Evolutionary conservation across 2,329 filamentous ascomycete genomes (phyloP), one percentile per base, ranked within the genome.

Genomic region (Verticillium nubilum): DNA sequence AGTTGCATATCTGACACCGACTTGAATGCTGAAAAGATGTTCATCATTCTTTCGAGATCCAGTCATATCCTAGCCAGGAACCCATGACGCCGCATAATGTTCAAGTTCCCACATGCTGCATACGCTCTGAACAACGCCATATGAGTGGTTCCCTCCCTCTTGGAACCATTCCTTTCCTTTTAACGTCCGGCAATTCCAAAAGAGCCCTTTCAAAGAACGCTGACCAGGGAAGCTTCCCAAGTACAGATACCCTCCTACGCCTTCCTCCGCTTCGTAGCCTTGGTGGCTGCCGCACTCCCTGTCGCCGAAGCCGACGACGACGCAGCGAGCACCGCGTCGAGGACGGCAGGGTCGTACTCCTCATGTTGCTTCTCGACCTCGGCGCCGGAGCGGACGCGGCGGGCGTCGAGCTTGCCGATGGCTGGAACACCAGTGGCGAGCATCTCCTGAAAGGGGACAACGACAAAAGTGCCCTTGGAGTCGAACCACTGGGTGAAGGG

Each of bases 401-500:
- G 83, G 37, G 86, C 82, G 67, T 94, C 90, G 31, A 81, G 80
- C 65, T 80, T 80, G 56, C 87, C 90, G 62, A 94, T 81, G 31
- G 83, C 70, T 1, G 86, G 83, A 3, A 94, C 80, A 47, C 82
- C 80, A n/a, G 81, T 82, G 12, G 89, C 90, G 54, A 95, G 78
- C 76, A 91, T 86, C 70, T 87, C 83, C 80, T 95, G 91, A 75
- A 95, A 93, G 5, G 91, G 90, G 65, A 84, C 78, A 9, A 85
- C 83, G 53, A 92, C 83, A 71, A 95, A 92, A 71, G 81, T 83
- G 56, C 91, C 91, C 47, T 80, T 77, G 59, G 76, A 77, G 72
- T 96, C 89, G 67, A 94, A 95, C 89, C 90, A 95, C 58, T 83
- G 80, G 33, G 83, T 84, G 71, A 95, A 94, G 35, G 88, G 81